phyloP scores from a whole-genome alignment of 1,284 basidiomycete genomes.

The Chalciporus sp. region DNA sequence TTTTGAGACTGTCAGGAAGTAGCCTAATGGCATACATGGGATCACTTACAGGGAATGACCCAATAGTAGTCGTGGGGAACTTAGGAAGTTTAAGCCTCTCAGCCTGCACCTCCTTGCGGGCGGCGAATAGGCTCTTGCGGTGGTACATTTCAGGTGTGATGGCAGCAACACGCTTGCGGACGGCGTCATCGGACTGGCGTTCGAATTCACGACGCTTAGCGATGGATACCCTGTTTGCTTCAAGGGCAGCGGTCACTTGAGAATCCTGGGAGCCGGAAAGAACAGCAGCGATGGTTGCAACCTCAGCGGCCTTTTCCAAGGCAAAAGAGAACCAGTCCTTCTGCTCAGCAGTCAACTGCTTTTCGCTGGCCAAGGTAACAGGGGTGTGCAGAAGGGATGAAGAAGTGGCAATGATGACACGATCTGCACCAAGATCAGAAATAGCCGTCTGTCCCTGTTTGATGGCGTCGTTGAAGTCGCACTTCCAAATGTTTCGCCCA shows the following conservation, averaged over 20 bases:
- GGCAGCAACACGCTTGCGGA: constrained; percentile 93
- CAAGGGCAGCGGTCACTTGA: constrained; percentile 68
- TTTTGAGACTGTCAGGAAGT: constrained; percentile 31
- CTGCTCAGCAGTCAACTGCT: constrained; percentile 87
- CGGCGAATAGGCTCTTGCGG: constrained; percentile 89
- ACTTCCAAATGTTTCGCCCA: constrained; percentile 99
- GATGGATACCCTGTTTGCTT: constrained; percentile 91
- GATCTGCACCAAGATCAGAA: constrained; percentile 79
- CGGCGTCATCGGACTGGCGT: constrained; percentile 90
- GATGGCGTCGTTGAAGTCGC: constrained; percentile 86
- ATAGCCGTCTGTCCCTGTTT: constrained; percentile 87
- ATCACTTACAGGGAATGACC: constrained; percentile 86
- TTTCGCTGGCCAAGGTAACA: constrained; percentile 93
- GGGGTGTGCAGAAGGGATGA: constrained; percentile 99
- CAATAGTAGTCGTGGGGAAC: constrained; percentile 99
- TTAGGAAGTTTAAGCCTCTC: constrained; percentile 90
- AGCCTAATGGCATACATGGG: not conserved
- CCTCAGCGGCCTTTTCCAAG: constrained; percentile 94
- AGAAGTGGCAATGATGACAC: constrained; percentile 93
- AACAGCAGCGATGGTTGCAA: constrained; percentile 83
- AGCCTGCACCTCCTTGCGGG: constrained; percentile 88
- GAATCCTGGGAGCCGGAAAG: constrained; percentile 83
- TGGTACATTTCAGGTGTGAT: constrained; percentile 89
- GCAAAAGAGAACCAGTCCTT: constrained; percentile 99
- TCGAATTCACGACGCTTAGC: constrained; percentile 96